Conservation (phyloP, 805 yeast genomes). For the Lipomyces starkeyi region DNA sequence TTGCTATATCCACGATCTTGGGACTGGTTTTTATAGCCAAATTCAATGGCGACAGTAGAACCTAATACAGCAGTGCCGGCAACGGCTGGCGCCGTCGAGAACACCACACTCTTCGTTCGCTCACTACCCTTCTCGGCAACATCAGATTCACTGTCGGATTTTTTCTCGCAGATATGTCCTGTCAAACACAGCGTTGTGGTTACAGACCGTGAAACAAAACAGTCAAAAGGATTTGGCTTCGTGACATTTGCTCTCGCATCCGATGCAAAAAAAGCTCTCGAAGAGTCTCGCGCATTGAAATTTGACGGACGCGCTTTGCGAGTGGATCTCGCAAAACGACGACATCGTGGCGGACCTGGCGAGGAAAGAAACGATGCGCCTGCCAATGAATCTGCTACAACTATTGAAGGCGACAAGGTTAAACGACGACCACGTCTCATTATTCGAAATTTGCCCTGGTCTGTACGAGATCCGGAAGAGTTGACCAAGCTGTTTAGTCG, state of each 20-base stretch:
- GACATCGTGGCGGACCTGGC: slow-evolving; percentile 64
- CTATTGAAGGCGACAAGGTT: slow-evolving; percentile 51
- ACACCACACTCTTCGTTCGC: slow-evolving; percentile 77
- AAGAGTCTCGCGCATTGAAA: slow-evolving; percentile 59
- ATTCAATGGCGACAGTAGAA: slow-evolving; percentile 2
- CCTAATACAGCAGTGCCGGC: neutral
- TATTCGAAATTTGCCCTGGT: slow-evolving; percentile 95
- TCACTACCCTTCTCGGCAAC: slow-evolving; percentile 82
- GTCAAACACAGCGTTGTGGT: slow-evolving; percentile 95
- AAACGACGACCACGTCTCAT: slow-evolving; percentile 86
- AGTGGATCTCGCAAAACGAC: slow-evolving; percentile 88
- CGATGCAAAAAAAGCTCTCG: slow-evolving; percentile 79
- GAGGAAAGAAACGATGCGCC: slow-evolving; percentile 18
- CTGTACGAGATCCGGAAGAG: slow-evolving; percentile 76
- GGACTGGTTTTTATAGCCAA: neutral
- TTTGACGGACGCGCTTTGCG: slow-evolving; percentile 70
- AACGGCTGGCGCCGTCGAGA: slow-evolving; percentile 11
- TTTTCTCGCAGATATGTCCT: slow-evolving; percentile 90
- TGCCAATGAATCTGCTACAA: slow-evolving; percentile 23
- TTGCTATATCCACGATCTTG: neutral
- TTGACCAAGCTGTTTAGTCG: slow-evolving; percentile 71
- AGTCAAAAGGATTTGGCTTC: slow-evolving; percentile 94
- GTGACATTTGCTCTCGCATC: slow-evolving; percentile 86
- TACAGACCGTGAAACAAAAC: slow-evolving; percentile 67
- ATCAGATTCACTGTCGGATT: slow-evolving; percentile 78